Percentiles rank a stretch among this genome's conserved stretches.
phyloP scores from a whole-genome alignment of 192 early-diverging fungal genomes.

The Helicostylum pulchrum region DNA sequence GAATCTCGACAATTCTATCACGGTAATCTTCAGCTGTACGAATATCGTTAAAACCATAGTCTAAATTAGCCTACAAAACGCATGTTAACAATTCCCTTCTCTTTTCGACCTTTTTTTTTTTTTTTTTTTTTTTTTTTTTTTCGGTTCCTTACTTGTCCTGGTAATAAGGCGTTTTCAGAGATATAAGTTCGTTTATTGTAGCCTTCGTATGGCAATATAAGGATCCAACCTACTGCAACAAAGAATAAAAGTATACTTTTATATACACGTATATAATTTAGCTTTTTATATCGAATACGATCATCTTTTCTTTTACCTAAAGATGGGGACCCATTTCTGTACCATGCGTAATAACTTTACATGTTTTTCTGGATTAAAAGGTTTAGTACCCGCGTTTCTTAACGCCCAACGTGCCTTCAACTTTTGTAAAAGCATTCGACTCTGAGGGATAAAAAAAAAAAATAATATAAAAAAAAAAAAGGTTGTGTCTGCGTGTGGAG shows the following conservation, averaged over 20 bases:
- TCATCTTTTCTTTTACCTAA: constrained; percentile 5
- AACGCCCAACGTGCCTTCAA: no score
- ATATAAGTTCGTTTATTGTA: constrained; percentile 67
- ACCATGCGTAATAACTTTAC: not conserved
- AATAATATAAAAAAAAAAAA: no score
- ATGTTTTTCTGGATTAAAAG: constrained; percentile 4
- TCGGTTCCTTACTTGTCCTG: constrained; percentile 55
- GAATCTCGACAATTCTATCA: constrained; percentile 34
- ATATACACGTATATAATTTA: no score
- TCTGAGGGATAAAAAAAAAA: no score
- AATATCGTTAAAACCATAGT: constrained; percentile 44
- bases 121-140: not conserved
- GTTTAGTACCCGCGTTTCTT: no score
- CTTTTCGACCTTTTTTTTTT: not conserved
- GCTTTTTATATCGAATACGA: no score
- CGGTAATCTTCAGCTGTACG: constrained; percentile 44
- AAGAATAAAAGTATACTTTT: constrained; percentile 42
- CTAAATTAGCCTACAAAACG: constrained; percentile 49
- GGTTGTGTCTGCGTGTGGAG: no score
- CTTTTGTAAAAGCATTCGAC: no score
- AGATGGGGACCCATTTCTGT: constrained; percentile 6
- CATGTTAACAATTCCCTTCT: not conserved
- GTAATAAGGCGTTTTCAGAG: constrained; percentile 77
- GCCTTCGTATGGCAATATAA: constrained; percentile 58
- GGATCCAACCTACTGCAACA: constrained; percentile 59